A percentile compares a stretch with the other conserved stretches of the same genome.
These are phyloP conservation scores for Pinus tabuliformis DNA, from an alignment of 75 land plant species.

Conservation along the genomic window DNA sequence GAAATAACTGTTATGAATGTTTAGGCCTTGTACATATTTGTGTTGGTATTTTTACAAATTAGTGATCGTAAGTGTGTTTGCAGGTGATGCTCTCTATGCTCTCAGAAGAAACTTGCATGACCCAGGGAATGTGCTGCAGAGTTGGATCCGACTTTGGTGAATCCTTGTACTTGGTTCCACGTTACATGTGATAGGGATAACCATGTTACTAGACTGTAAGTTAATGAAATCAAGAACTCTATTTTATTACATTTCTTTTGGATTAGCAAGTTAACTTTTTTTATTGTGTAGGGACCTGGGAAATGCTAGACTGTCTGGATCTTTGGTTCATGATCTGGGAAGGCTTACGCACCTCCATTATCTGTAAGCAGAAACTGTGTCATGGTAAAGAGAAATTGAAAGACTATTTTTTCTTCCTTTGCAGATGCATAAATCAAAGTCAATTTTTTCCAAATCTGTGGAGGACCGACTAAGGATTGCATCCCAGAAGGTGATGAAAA, in stretches of 20 bases:
- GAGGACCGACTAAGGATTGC: too few species aligned
- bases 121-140: constrained; percentile 48
- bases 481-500: too few species aligned
- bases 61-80: not conserved
- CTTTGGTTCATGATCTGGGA: constrained; percentile 54
- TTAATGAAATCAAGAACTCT: too few species aligned
- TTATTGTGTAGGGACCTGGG: constrained; percentile 41
- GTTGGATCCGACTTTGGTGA: constrained; percentile 66
- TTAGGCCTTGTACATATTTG: not conserved
- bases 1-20: not conserved
- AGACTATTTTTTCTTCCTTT: too few species aligned
- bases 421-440: too few species aligned
- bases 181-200: constrained; percentile 50
- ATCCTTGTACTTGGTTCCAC: constrained; percentile 76
- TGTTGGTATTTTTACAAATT: not conserved
- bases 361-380: too few species aligned
- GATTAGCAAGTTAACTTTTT: not conserved
- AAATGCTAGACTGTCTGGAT: constrained; percentile 47
- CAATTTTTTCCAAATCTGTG: too few species aligned
- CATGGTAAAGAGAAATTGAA: too few species aligned
- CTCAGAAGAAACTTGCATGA: constrained; percentile 34
- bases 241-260: too few species aligned
- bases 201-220: constrained; percentile 57
- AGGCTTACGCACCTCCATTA: constrained; percentile 41
- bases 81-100: constrained; percentile 62